Percentiles rank a stretch among this genome's conserved stretches.
phyloP scores from a whole-genome alignment of 345 rosid genomes.

The Eucalyptus regnans region DNA sequence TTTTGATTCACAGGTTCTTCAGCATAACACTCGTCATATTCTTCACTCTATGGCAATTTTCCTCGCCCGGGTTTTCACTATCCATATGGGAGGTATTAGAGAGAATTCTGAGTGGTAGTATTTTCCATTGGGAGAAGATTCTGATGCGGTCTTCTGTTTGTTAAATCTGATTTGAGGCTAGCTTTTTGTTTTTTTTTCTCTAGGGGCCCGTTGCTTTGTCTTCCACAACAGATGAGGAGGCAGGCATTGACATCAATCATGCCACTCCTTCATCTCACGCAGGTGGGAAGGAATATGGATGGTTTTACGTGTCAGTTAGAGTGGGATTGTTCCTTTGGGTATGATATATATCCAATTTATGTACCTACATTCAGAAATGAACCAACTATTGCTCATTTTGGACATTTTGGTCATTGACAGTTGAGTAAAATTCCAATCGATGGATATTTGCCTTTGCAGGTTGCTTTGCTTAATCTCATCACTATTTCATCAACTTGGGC shows the following conservation, averaged over 20 bases:
- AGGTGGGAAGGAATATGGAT: conserved; percentile 45
- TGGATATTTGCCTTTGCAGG: conserved; percentile 18
- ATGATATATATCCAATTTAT: not conserved
- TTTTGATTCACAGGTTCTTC: conserved; percentile 88
- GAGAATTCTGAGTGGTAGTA: not conserved
- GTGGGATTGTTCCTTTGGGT: conserved; percentile 94
- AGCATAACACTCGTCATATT: conserved; percentile 66
- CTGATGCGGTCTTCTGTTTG: not conserved
- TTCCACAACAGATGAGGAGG: conserved; percentile 18
- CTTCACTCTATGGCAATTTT: conserved; percentile 66
- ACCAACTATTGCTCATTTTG: not conserved
- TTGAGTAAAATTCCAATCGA: not conserved
- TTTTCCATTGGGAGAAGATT: not conserved
- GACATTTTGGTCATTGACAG: not conserved
- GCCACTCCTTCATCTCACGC: conserved; percentile 10
- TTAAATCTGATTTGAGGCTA: not conserved
- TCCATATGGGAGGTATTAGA: conserved; percentile 33
- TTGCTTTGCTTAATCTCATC: conserved; percentile 81
- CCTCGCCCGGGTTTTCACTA: conserved; percentile 34
- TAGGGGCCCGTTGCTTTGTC: conserved; percentile 34
- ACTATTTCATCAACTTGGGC: conserved; percentile 98
- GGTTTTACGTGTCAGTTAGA: conserved; percentile 72
- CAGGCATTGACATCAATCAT: conserved; percentile 8
- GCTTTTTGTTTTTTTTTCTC: not conserved
- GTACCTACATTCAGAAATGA: not conserved